phyloP scores from a whole-genome alignment of 495 filamentous ascomycete species.

The Filosporella fistucella region DNA sequence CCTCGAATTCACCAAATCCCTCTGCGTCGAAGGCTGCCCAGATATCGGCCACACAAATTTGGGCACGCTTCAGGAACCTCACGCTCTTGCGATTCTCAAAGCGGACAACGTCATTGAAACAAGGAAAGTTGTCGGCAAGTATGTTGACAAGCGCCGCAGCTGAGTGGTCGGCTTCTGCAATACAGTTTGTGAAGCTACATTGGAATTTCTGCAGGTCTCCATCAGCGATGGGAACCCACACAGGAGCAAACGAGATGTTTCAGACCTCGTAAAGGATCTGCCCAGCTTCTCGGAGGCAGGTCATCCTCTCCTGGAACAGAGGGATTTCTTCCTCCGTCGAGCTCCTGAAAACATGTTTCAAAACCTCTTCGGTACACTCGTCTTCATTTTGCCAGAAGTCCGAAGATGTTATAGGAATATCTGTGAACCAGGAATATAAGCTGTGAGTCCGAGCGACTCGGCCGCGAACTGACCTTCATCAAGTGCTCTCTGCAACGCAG shows the following conservation, averaged over 20 bases:
- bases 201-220: slow-evolving; percentile 63
- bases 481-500: slow-evolving; percentile 76
- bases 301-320: slow-evolving; percentile 69
- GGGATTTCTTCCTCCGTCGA: slow-evolving; percentile 84
- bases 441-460: not conserved
- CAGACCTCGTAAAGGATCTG: slow-evolving; percentile 77
- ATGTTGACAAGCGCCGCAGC: slow-evolving; percentile 81
- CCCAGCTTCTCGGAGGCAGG: slow-evolving; percentile 81
- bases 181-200: slow-evolving; percentile 67
- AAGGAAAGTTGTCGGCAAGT: slow-evolving; percentile 72
- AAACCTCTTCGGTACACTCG: slow-evolving; percentile 67
- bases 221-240: not conserved
- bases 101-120: slow-evolving; percentile 74
- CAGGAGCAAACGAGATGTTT: slow-evolving; percentile 8
- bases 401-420: slow-evolving; percentile 83
- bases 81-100: slow-evolving; percentile 67
- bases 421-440: slow-evolving; percentile 35
- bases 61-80: slow-evolving; percentile 85
- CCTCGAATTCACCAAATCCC: slow-evolving; percentile 75
- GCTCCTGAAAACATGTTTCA: slow-evolving; percentile 80
- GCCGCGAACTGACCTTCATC: slow-evolving; percentile 61
- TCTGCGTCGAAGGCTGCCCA: slow-evolving; percentile 92
- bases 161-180: slow-evolving; percentile 71
- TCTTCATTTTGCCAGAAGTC: slow-evolving; percentile 81
- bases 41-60: slow-evolving; percentile 91